Evolutionary conservation across 495 filamentous ascomycete species (phyloP).

Genomic region (Entonaema liquescens): DNA sequence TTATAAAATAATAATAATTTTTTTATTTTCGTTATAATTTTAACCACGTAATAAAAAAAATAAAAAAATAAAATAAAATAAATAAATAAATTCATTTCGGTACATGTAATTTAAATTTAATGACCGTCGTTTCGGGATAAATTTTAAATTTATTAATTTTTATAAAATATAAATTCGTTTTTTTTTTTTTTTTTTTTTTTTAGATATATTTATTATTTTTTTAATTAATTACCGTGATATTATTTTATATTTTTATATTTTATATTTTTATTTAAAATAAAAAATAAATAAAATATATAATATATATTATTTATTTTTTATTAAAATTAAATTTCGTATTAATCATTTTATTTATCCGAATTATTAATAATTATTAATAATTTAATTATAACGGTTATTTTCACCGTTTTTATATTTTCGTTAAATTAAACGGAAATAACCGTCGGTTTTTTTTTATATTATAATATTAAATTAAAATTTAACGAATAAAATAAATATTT

Average conservation of each 20-base stretch:
- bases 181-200: neutral
- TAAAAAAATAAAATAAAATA: neutral
- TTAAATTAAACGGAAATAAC: neutral
- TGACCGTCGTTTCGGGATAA: slow-evolving; percentile 37
- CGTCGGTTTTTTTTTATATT: neutral
- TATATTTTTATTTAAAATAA: too few species aligned
- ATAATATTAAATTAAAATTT: too few species aligned
- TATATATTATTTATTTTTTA: too few species aligned
- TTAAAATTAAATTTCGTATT: too few species aligned
- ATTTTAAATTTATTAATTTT: slow-evolving; percentile 27
- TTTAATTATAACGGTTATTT: too few species aligned
- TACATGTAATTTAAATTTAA: slow-evolving; percentile 36
- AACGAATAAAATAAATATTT: too few species aligned
- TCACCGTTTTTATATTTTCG: neutral
- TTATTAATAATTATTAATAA: too few species aligned
- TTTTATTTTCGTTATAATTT: slow-evolving; percentile 34
- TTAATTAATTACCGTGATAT: too few species aligned
- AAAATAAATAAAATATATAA: too few species aligned
- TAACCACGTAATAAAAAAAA: slow-evolving; percentile 23
- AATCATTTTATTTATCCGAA: too few species aligned
- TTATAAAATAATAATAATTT: slow-evolving; percentile 17
- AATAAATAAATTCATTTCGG: slow-evolving; percentile 6
- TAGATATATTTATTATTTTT: neutral
- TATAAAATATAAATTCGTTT: slow-evolving; percentile 21
- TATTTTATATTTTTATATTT: too few species aligned